Base-by-base conservation (phyloP, 1,284 basidiomycete genomes). In the Fomitiporia mediterranea region DNA sequence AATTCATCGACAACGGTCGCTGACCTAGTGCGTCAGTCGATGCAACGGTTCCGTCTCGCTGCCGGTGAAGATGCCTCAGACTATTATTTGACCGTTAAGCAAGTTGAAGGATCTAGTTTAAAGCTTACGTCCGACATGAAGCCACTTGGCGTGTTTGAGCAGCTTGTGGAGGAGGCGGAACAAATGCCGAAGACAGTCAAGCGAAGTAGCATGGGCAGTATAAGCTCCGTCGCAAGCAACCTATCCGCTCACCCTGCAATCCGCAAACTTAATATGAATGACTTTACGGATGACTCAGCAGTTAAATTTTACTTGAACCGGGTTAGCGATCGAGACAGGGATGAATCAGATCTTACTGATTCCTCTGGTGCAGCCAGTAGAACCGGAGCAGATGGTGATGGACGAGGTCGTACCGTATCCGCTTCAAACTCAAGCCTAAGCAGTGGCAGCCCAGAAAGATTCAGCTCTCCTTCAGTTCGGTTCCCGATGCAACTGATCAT, bases 261-360 rank as follows among this genome's bases (percentile, higher is more conserved):
- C 70, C 86, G 85, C 64, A 90, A 91, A 64, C 73, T 98, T 34
- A 84, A 90, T 32, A 94, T 95, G 91, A 96, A 94, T 64, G 96
- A 98, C 69, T 99, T 95, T 68, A 92, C 91, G 53, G 96, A 99
- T 62, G 95, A 98, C 67, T 94, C 93, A 8, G 86, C 89, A 0
- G 95, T 98, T 71, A 98, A 98, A 71, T 91, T 98, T 69, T 98
- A 96, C 72, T 72, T 99, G 61, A 93, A 96, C 66, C 77, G 83
- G 2, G 68, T 68, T 11, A 70, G 66, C 8, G 68, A 65, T 3
- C 67, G 67, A 35, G 66, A 72, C 34, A 67, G 79, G 4, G 80
- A 79, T 21, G 66, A 64, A 27, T 28, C 25, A 4, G 30, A 30
- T n/a, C 67, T 67, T 6, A 65, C 9, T 21, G 51, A 53, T 27